Conservation (phyloP, 345 rosid genomes). For the Rhodomyrtus tomentosa region DNA sequence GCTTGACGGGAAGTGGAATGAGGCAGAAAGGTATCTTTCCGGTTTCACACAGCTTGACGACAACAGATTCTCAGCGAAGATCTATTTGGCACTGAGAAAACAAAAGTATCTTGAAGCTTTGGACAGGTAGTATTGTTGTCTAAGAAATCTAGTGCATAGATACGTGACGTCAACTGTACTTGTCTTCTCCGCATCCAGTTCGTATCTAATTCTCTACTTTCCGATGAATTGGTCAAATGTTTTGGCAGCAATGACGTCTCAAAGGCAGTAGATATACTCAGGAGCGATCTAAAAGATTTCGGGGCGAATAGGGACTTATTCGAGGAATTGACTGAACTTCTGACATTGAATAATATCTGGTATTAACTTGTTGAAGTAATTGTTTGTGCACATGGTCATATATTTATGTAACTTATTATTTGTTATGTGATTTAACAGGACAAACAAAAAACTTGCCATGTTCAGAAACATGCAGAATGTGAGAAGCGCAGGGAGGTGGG, state of each 20-base stretch:
- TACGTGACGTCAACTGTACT: not conserved
- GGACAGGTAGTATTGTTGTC: slow-evolving; percentile 2
- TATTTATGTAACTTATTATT: not conserved
- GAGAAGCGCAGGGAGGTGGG: slow-evolving; percentile 16
- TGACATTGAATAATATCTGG: slow-evolving; percentile 22
- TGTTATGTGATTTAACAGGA: slow-evolving; percentile 10
- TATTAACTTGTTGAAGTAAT: not conserved
- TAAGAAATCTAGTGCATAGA: not conserved
- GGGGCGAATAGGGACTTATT: slow-evolving; percentile 20
- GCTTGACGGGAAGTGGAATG: slow-evolving; percentile 26
- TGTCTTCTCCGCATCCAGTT: not conserved
- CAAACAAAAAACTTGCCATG: slow-evolving; percentile 20
- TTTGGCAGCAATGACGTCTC: not conserved
- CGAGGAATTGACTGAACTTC: slow-evolving; percentile 26
- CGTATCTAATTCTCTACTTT: not conserved
- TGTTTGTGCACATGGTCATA: not conserved
- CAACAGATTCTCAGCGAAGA: slow-evolving; percentile 39
- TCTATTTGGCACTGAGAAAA: slow-evolving; percentile 52
- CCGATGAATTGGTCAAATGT: not conserved
- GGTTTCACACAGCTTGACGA: slow-evolving; percentile 37
- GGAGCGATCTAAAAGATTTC: slow-evolving; percentile 23
- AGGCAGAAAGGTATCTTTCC: slow-evolving; percentile 51
- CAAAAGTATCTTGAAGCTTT: slow-evolving; percentile 15
- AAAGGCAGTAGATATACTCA: not conserved
- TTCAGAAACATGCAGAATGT: slow-evolving; percentile 26